Conservation (phyloP, 1,284 basidiomycete genomes). For the Baeospora myosura region DNA sequence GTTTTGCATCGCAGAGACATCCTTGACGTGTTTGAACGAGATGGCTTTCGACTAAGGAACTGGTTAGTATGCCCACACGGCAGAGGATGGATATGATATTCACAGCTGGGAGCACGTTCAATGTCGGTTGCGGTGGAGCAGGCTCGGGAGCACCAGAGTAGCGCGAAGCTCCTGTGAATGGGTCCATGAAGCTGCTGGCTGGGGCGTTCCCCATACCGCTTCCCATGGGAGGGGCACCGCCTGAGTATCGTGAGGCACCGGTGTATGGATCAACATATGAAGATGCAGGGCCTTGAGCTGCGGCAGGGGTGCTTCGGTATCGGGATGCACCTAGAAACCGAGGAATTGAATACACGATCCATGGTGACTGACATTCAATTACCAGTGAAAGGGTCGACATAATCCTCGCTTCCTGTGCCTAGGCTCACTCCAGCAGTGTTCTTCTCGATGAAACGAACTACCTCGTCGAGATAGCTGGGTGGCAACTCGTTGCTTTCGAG, state of each 20-base stretch:
- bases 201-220: conserved; percentile 15
- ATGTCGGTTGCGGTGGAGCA: conserved; percentile 19
- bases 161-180: conserved; percentile 66
- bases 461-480: conserved; percentile 78
- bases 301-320: conserved; percentile 39
- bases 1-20: conserved; percentile 71
- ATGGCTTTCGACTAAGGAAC: conserved; percentile 44
- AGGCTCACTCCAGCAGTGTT: conserved; percentile 78
- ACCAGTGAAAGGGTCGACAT: conserved; percentile 91
- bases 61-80: not conserved
- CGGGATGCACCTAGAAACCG: conserved; percentile 44
- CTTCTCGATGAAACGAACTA: conserved; percentile 91
- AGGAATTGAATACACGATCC: conserved; percentile 3
- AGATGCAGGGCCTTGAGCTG: conserved; percentile 20
- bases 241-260: conserved; percentile 25
- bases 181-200: conserved; percentile 40
- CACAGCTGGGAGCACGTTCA: conserved; percentile 56
- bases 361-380: conserved; percentile 10
- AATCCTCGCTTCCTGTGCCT: conserved; percentile 48
- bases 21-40: conserved; percentile 80
- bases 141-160: conserved; percentile 34
- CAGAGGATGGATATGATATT: conserved; percentile 16
- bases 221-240: not conserved
- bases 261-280: conserved; percentile 28
- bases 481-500: conserved; percentile 82